phyloP scores from a whole-genome alignment of 495 filamentous ascomycete genomes.

The Acidiella bohemica region DNA sequence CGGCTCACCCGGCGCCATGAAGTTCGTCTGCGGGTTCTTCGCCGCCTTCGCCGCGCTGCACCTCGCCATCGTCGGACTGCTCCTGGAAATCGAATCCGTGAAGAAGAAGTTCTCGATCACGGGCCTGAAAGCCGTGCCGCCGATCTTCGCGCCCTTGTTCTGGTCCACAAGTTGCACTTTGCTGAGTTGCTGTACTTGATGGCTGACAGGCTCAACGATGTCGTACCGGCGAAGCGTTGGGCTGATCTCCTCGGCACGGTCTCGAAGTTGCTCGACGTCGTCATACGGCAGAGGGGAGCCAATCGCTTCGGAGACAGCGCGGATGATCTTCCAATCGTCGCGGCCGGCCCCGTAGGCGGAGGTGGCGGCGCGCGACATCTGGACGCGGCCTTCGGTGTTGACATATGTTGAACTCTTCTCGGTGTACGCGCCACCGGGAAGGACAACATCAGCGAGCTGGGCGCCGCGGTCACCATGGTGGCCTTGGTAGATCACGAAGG shows the following conservation, averaged over 20 bases:
- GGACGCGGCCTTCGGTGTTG: conserved; percentile 92
- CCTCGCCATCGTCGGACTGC: conserved; percentile 92
- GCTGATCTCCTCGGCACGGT: conserved; percentile 90
- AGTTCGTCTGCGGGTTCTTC: conserved; percentile 60
- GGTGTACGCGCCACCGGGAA: conserved; percentile 88
- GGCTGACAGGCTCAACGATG: conserved; percentile 57
- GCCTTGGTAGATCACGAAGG: conserved; percentile 94
- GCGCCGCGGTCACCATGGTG: conserved; percentile 93
- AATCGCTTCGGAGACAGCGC: conserved; percentile 82
- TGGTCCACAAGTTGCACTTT: conserved; percentile 90
- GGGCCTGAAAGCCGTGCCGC: conserved; percentile 55
- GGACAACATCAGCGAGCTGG: conserved; percentile 81
- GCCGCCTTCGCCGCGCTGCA: conserved; percentile 73
- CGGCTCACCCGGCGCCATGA: conserved; percentile 59
- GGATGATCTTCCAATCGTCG: conserved; percentile 98
- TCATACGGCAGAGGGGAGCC: conserved; percentile 80
- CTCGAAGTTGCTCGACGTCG: conserved; percentile 69
- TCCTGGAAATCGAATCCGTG: conserved; percentile 88
- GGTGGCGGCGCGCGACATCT: conserved; percentile 80
- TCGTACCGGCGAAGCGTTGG: conserved; percentile 82
- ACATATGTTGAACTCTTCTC: conserved; percentile 95
- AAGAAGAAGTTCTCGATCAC: conserved; percentile 94
- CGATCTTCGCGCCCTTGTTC: conserved; percentile 70
- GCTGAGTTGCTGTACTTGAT: conserved; percentile 50
- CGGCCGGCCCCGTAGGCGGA: conserved; percentile 73